A percentile compares a stretch with the other conserved stretches of the same genome.
phyloP scores from a whole-genome alignment of 2,329 filamentous ascomycete species.

The Phyllosticta citribraziliensis region DNA sequence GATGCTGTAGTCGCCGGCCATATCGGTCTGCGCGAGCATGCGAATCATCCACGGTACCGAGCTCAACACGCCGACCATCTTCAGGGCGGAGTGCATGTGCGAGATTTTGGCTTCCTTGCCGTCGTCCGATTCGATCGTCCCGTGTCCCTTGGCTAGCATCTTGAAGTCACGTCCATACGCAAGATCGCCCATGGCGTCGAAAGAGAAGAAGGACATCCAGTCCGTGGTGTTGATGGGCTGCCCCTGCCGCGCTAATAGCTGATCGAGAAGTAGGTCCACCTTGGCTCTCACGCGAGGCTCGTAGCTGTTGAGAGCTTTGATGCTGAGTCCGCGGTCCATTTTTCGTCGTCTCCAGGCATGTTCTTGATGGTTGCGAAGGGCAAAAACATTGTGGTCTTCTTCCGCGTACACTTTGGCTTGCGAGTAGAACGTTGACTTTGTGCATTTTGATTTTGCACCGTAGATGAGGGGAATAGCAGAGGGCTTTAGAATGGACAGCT shows the following conservation, averaged over 20 bases:
- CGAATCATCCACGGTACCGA: constrained; percentile 29
- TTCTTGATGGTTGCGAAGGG: constrained; percentile 14
- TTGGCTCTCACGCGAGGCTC: constrained; percentile 26
- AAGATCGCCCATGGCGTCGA: constrained; percentile 42
- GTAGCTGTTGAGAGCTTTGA: constrained; percentile 16
- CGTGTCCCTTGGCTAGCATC: constrained; percentile 21
- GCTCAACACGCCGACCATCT: constrained; percentile 22
- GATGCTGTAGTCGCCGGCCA: neutral
- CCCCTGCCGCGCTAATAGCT: constrained; percentile 16
- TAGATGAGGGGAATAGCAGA: constrained; percentile 14
- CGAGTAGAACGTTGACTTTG: constrained; percentile 21
- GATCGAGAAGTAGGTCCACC: constrained; percentile 18
- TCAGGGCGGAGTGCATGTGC: constrained; percentile 26
- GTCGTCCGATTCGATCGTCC: constrained; percentile 22
- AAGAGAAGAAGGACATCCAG: constrained; percentile 33
- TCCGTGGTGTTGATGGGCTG: constrained; percentile 20
- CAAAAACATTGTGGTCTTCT: constrained; percentile 13
- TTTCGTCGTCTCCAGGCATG: constrained; percentile 22
- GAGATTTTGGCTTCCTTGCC: neutral
- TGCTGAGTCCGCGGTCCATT: constrained; percentile 25
- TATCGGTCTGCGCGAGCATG: constrained; percentile 14
- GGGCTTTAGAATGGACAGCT: constrained; percentile 18
- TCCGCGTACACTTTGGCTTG: constrained; percentile 15
- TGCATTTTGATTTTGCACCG: constrained; percentile 27
- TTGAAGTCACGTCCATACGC: constrained; percentile 33